A percentile compares a stretch with the other conserved stretches of the same genome.
phyloP scores from a whole-genome alignment of 2,329 filamentous ascomycete genomes.

The Diaporthe sp. region DNA sequence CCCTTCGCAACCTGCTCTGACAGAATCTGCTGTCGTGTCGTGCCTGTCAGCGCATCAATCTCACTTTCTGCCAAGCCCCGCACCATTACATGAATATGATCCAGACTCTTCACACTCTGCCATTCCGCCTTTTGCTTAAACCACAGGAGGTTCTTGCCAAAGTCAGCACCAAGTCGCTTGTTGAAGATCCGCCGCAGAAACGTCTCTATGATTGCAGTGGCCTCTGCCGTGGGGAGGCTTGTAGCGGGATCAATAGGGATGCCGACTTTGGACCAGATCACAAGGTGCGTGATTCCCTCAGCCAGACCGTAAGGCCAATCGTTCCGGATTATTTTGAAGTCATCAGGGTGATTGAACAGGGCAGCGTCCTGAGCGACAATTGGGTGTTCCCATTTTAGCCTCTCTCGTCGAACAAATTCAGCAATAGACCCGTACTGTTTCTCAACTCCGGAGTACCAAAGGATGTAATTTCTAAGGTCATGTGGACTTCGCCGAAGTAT shows the following conservation, averaged over 20 bases:
- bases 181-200: not conserved
- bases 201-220: not conserved
- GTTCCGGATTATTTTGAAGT: constrained; percentile 2
- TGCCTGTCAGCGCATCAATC: not conserved
- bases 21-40: not conserved
- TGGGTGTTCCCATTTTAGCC: not conserved
- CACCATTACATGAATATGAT: constrained; percentile 6
- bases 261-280: not conserved
- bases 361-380: not conserved
- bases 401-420: not conserved
- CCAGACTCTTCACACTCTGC: not conserved
- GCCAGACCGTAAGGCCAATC: not conserved
- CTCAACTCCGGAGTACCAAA: not conserved
- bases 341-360: not conserved
- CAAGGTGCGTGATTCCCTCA: not conserved
- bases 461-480: not conserved
- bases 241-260: not conserved
- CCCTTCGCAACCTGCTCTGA: constrained; percentile 2
- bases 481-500: not conserved
- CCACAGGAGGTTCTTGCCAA: not conserved
- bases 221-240: not conserved
- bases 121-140: not conserved
- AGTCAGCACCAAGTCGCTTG: not conserved
- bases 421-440: not conserved
- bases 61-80: not conserved